Evolutionary conservation across 2,329 filamentous ascomycete genomes (phyloP), one percentile per base, ranked within the genome.

Genomic region (Alternaria sp.): DNA sequence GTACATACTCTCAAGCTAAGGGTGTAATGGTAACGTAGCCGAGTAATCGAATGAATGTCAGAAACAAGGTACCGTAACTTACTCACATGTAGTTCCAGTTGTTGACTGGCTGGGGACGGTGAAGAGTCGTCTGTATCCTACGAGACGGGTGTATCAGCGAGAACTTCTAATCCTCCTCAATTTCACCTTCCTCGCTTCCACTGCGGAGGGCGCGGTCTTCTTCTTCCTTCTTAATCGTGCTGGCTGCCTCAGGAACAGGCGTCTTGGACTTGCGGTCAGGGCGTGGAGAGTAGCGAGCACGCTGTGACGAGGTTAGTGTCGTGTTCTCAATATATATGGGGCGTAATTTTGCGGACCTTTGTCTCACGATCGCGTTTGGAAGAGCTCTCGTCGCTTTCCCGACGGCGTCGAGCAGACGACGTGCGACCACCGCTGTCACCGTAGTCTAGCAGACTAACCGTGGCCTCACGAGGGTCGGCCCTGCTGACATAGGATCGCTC

Each of bases 181-280:
- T 98, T 83, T 99, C 96, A 56, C 96, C 96, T 81, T 99, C 96
- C 82, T 99, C 96, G 76, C 94, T 97, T 57, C 96, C 96, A 62
- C 92, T 95, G 74, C 92, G 90, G 59, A 93, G 85, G 59, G 85
- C 83, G 55, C 88, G 84, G 66, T 91, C 89, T 68, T 91, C 89
- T 63, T 87, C 82, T 60, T 65, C 62, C 44, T 67, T 67, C 68
- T 85, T 83, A 52, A 71, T 59, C 17, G 73, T 36, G 28, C 13
- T 32, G 49, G 19, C 36, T 43, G 58, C 67, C 54, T 75, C 73
- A 43, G 76, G 74, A 57, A 77, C 66, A 45, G 87, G 86, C 53
- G 86, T 87, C 80, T 85, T 89, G 78, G 85, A 86, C 77, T 85
- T 86, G 75, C 84, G 75, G 52, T 90, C 88, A 76, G 84, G 85